These are phyloP conservation scores for Stylonectria norvegica DNA, from an alignment of 2,329 filamentous ascomycete species.

Conservation along the genomic window DNA sequence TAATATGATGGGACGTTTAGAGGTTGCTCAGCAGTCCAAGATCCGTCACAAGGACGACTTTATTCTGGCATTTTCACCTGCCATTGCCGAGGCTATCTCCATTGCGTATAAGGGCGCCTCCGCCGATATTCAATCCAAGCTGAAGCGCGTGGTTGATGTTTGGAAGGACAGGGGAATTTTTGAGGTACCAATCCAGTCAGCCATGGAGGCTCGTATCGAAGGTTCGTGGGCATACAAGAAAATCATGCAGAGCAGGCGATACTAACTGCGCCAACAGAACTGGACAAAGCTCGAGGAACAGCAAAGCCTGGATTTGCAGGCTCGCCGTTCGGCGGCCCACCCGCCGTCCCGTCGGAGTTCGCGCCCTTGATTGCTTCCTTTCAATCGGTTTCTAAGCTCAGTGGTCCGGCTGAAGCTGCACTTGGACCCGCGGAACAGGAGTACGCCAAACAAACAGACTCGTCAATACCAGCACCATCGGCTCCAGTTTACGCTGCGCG, in stretches of 20 bases:
- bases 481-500: conserved; percentile 89
- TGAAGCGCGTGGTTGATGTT: conserved; percentile 87
- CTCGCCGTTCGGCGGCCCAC: conserved; percentile 57
- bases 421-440: conserved; percentile 72
- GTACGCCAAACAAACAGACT: conserved; percentile 78
- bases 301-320: conserved; percentile 50
- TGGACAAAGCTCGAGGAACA: conserved; percentile 58
- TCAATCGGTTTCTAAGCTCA: conserved; percentile 69
- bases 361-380: conserved; percentile 71
- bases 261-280: conserved; percentile 43
- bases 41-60: conserved; percentile 92
- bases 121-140: conserved; percentile 80
- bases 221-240: conserved; percentile 45
- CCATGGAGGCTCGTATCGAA: conserved; percentile 74
- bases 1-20: conserved; percentile 42
- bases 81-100: conserved; percentile 86
- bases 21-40: conserved; percentile 95
- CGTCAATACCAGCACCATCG: conserved; percentile 65
- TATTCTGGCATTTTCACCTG: conserved; percentile 81
- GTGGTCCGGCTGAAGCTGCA: conserved; percentile 63
- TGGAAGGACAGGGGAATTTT: conserved; percentile 89
- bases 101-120: conserved; percentile 88
- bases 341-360: conserved; percentile 71
- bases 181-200: conserved; percentile 71
- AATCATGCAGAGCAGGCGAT: not conserved